phyloP scores from a whole-genome alignment of 169 alveolate genomes.

The Eimeria acervulina region DNA sequence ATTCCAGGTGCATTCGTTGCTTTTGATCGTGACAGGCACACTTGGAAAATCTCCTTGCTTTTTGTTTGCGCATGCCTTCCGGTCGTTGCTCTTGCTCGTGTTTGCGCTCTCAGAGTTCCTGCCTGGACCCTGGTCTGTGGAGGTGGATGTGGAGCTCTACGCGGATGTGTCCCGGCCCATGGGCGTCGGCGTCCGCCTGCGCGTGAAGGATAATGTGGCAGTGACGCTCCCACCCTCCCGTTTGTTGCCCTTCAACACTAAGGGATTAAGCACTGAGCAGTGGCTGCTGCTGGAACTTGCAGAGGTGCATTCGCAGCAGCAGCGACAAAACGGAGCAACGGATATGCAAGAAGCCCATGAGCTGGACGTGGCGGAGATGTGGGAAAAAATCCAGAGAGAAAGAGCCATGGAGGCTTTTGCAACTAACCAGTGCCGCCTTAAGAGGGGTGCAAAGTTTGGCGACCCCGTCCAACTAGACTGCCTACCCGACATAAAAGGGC shows the following conservation, averaged over 20 bases:
- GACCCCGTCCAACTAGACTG: conserved; percentile 62
- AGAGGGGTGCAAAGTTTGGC: conserved; percentile 11
- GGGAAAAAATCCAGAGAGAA: conserved; percentile 20
- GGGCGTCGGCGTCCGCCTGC: conserved; percentile 70
- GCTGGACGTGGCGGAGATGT: background rate
- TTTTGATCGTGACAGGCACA: background rate
- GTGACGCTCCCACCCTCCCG: conserved; percentile 54
- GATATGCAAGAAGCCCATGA: background rate
- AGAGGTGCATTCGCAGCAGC: conserved; percentile 19
- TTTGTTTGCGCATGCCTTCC: background rate
- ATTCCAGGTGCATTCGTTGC: background rate
- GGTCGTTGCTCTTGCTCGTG: background rate
- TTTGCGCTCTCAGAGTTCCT: conserved; percentile 14
- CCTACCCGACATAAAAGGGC: background rate
- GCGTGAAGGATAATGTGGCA: conserved; percentile 32
- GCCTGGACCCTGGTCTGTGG: conserved; percentile 67
- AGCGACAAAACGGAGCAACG: background rate
- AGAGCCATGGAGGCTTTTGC: conserved; percentile 5
- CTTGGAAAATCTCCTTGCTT: background rate
- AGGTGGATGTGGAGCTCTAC: conserved; percentile 52
- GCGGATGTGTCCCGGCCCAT: conserved; percentile 22
- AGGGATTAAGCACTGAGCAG: background rate
- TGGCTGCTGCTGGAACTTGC: conserved; percentile 70
- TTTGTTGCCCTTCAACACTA: conserved; percentile 21
- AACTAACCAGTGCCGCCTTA: conserved; percentile 30